Conservation (phyloP, 441 rosid genomes). For the Populus hybrid region DNA sequence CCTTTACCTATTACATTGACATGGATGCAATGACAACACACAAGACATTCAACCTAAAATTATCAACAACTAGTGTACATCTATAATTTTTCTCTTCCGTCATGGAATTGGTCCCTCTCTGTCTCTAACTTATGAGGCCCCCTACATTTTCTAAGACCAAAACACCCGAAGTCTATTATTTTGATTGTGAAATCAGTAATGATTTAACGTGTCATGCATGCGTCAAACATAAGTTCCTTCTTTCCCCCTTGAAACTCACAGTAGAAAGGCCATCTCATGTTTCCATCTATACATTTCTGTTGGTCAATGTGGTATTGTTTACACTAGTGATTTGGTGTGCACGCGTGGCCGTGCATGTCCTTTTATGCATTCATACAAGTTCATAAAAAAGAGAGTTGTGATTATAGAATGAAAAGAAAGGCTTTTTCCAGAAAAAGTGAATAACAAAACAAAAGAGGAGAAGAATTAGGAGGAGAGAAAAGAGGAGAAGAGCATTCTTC, state of each 20-base stretch:
- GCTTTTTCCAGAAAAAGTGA: not conserved
- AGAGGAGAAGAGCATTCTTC: not conserved
- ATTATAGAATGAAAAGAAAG: not conserved
- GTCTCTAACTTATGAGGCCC: not conserved
- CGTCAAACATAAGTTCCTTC: not conserved
- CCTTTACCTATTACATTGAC: not conserved
- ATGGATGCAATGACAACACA: not conserved
- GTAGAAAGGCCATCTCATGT: not conserved
- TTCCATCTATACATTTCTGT: not conserved
- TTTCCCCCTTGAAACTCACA: not conserved
- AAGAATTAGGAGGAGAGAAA: too few species aligned
- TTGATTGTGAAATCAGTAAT: not conserved
- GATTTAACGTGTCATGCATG: not conserved
- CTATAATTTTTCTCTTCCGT: not conserved
- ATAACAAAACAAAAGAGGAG: not conserved
- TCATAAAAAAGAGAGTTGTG: not conserved
- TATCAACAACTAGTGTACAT: not conserved
- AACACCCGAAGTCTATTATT: not conserved
- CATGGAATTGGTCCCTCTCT: not conserved
- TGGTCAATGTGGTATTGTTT: not conserved
- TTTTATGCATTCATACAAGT: not conserved
- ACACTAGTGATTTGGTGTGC: not conserved
- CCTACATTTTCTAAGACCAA: not conserved
- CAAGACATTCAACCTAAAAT: not conserved
- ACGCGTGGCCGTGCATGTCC: accelerated